Evolutionary conservation across 1,284 basidiomycete species (phyloP), one percentile per base, ranked within the genome.

Genomic region (Anthracocystis setariae): DNA sequence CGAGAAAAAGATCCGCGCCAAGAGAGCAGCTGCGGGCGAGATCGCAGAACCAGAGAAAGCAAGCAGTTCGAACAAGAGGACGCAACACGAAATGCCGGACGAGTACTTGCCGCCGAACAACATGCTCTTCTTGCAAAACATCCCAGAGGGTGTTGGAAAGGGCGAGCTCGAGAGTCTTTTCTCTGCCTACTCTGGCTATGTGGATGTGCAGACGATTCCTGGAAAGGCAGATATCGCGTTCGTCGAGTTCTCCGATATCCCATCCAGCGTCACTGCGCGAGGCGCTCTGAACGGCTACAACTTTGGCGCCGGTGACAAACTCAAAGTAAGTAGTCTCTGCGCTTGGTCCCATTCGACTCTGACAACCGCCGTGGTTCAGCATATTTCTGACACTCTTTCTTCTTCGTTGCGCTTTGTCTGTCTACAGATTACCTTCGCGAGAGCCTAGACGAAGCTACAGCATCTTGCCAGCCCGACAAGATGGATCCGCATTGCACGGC

Each of bases 61-160:
- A 15, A 37, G 35, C 15, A 9, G 60, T 8, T 46, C 68, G 25
- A 58, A 24, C 60, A 77, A 64, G 49, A 66, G 56, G 42, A 40
- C 55, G 42, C 64, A 63, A 21, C 70, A 73, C 20, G 64, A 76
- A 48, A 90, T 98, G 92, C 94, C 96, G 29, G 95, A 99, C 90
- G 95, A 98, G 84, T 98, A 98, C 84, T 88, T 98, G 8, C 96
- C 96, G 4, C 95, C 95, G 29, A 98, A 99, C 90, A 94, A 94
- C 84, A 95, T 98, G 85, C 88, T 99, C 56, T 99, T 99, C 87
- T 84, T 98, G 72, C 95, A 99, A 85, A 76, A 78, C 33, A 69
- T 82, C 20, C 80, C 81, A 3, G 64, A 64, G 0, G 53, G 55
- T 15, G 71, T 77, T 2, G 64, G 67, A 39, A 69, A 72, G 38